Percentiles rank a stretch among this genome's conserved stretches.
These are phyloP conservation scores for Saccharomycopsis lassenensis DNA, from an alignment of 805 yeast genomes.

Conservation along the genomic window DNA sequence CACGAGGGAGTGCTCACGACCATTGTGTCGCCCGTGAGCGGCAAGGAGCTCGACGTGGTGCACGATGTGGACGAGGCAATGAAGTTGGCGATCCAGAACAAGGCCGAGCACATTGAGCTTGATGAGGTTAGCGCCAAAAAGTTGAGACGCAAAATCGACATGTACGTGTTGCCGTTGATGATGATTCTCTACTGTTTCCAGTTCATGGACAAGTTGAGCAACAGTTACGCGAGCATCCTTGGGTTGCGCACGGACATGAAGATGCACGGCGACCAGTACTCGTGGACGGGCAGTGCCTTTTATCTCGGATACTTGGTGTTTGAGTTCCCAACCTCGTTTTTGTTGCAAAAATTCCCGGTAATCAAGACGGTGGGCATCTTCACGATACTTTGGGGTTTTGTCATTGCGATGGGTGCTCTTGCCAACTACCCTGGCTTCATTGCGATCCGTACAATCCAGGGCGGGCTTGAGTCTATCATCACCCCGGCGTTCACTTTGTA, in stretches of 20 bases:
- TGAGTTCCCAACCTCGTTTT: constrained; percentile 36
- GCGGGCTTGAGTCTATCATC: constrained; percentile 41
- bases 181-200: constrained; percentile 27
- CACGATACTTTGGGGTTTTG: constrained; percentile 51
- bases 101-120: constrained; percentile 17
- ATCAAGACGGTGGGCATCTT: constrained; percentile 37
- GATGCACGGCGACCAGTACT: constrained; percentile 34
- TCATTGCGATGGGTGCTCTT: constrained; percentile 39
- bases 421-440: constrained; percentile 36
- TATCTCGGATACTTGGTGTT: constrained; percentile 55
- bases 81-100: constrained; percentile 28
- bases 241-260: constrained; percentile 35
- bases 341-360: constrained; percentile 47
- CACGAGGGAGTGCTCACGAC: too few species aligned
- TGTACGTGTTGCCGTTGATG: constrained; percentile 28
- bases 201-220: constrained; percentile 32
- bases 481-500: constrained; percentile 41
- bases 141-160: constrained; percentile 30
- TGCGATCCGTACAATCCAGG: constrained; percentile 38
- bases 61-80: constrained; percentile 34
- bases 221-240: constrained; percentile 41
- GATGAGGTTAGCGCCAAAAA: constrained; percentile 24
- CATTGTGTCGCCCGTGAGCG: constrained; percentile 22
- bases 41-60: constrained; percentile 21
- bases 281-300: constrained; percentile 51